Base-by-base conservation (phyloP, 306 rosid species). In the Spatholobus suberectus region DNA sequence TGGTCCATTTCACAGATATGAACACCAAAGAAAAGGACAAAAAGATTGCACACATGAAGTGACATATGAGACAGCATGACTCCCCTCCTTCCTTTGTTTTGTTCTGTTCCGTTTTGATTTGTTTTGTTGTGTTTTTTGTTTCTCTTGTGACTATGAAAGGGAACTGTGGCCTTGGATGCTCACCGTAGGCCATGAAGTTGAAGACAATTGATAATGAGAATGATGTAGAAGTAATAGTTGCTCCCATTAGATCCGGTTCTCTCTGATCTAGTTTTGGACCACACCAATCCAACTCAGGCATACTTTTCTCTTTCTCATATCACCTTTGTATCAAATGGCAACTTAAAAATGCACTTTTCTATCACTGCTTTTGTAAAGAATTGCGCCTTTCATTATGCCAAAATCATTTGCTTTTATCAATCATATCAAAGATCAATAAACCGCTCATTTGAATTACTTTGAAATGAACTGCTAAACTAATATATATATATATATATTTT, bases 121-220 rank as follows among this genome's bases (percentile, higher is more conserved):
- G 47, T 49, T 58, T 7, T 63, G 57, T 59, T 72, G 14, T 58
- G 40, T 15, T 27, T 75, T 82, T 18, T 70, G 41, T 82, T 58
- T 76, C 77, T 69, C 51, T 82, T 67, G 71, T 27, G 49, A 73
- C 46, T 72, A 51, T 20, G 27, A 44, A 67, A 41, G 58, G 46
- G 15, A 29, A 71, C 73, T 54, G 14, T 52, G 41, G 38, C 89
- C 58, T 88, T 72, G 85, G 87, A 88, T 83, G 24, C 89, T 80
- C 65, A 55, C 3, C 18, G 12, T 61, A 59, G 79, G 81, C 70
- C 74, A 76, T 34, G 57, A 38, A 70, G 76, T 81, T 54, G 77
- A 43, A 43, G 47, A 84, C 44, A 68, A 70, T 51, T 23, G 52
- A 78, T 68, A 59, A 62, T 52, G 81, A 55, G 40, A 71, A 15